Percentiles rank a stretch among this genome's conserved stretches.
These are phyloP conservation scores for Fraxinus sp. DNA, from an alignment of 305 asterid species.

Conservation along the genomic window DNA sequence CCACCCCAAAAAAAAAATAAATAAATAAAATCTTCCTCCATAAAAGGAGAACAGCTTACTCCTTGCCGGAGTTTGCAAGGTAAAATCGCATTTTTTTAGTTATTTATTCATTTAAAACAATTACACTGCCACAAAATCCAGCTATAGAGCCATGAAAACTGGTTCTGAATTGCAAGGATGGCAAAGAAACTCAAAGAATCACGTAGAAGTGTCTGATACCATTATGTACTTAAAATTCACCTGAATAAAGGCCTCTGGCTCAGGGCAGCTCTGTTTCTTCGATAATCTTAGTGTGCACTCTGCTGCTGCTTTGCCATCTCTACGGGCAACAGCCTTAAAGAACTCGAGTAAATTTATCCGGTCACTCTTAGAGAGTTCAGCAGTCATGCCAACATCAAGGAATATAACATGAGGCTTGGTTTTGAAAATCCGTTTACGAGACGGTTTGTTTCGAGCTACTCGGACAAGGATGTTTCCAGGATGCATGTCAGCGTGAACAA, in stretches of 20 bases:
- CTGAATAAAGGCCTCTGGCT: constrained; percentile 79
- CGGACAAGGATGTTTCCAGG: constrained; percentile 99
- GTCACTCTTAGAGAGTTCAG: constrained; percentile 83
- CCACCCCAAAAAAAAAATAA: too few relatives aligned
- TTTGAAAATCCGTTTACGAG: constrained; percentile 70
- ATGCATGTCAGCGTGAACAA: constrained; percentile 98
- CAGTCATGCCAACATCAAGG: constrained; percentile 99
- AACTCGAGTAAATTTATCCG: constrained; percentile 69
- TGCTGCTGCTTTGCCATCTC: constrained; percentile 94
- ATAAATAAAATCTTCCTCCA: not conserved
- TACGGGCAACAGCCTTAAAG: constrained; percentile 81
- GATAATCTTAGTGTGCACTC: constrained; percentile 66
- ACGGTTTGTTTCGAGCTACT: constrained; percentile 45
- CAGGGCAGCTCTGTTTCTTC: constrained; percentile 87
- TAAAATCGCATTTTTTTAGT: not conserved
- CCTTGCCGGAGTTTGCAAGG: not conserved
- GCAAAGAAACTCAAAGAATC: not conserved
- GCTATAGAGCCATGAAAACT: not conserved
- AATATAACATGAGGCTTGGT: constrained; percentile 85
- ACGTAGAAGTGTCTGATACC: constrained; percentile 4
- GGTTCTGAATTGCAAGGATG: constrained; percentile 4
- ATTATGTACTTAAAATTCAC: constrained; percentile 32
- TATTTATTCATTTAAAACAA: not conserved
- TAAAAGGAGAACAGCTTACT: not conserved
- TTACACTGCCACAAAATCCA: not conserved